phyloP scores from a whole-genome alignment of 768 basidiomycete species.

The Boletus speciosus region DNA sequence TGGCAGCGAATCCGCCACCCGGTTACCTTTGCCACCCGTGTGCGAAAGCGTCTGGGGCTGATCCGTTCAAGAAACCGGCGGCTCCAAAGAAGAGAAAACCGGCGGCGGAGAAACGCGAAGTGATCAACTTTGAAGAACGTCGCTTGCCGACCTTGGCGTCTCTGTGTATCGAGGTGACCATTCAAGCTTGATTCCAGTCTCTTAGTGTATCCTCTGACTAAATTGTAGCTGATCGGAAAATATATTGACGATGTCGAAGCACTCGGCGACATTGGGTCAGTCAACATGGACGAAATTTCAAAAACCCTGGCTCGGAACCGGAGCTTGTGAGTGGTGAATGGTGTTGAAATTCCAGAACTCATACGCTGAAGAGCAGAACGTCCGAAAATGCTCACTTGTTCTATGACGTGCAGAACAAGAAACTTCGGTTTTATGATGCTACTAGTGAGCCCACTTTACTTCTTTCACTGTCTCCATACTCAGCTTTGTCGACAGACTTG shows the following conservation, averaged over 20 bases:
- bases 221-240: constrained; percentile 66
- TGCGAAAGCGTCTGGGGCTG: constrained; percentile 69
- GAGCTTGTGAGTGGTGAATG: constrained; percentile 57
- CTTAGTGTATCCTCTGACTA: background rate
- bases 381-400: constrained; percentile 79
- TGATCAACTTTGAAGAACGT: constrained; percentile 67
- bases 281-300: constrained; percentile 83
- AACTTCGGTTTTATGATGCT: constrained; percentile 79
- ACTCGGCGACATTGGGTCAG: constrained; percentile 78
- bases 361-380: constrained; percentile 45
- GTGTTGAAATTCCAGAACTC: background rate
- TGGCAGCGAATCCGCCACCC: constrained; percentile 62
- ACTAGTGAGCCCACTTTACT: constrained; percentile 60
- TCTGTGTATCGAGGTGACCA: constrained; percentile 70
- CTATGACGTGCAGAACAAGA: constrained; percentile 67
- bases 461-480: background rate
- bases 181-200: background rate
- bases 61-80: constrained; percentile 82
- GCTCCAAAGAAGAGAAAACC: constrained; percentile 59
- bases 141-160: constrained; percentile 69
- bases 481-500: constrained; percentile 50
- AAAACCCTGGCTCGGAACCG: constrained; percentile 80
- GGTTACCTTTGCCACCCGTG: constrained; percentile 87
- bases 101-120: constrained; percentile 61
- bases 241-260: constrained; percentile 89